These are phyloP conservation scores for Strigomonas galati DNA, from an alignment of 208 protist species.

Conservation along the genomic window DNA sequence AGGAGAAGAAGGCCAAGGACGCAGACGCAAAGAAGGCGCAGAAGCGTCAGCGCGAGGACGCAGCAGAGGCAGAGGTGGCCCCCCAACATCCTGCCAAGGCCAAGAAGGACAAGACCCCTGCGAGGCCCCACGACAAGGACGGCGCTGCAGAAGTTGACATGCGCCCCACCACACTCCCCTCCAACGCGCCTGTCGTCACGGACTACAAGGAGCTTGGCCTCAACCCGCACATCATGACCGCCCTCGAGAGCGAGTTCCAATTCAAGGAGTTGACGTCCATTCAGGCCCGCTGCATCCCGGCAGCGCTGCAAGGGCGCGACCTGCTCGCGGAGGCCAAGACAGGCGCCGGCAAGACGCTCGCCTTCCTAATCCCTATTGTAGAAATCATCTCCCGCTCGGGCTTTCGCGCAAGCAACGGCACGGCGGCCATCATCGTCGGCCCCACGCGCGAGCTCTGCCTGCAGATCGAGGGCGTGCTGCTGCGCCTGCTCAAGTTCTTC, in stretches of 20 bases:
- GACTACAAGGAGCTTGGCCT: slow-evolving; percentile 86
- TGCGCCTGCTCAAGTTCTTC: slow-evolving; percentile 92
- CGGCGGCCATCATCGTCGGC: slow-evolving; percentile 96
- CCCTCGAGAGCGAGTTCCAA: slow-evolving; percentile 86
- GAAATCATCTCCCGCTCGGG: slow-evolving; percentile 95
- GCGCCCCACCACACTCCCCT: slow-evolving; percentile 20
- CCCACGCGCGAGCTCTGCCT: slow-evolving; percentile 99
- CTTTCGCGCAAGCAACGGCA: slow-evolving; percentile 97
- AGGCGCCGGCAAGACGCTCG: slow-evolving; percentile 96
- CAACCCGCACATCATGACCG: slow-evolving; percentile 77
- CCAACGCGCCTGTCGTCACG: slow-evolving; percentile 47
- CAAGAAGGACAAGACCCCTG: not conserved
- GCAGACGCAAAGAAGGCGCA: not conserved
- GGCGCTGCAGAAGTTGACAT: not conserved
- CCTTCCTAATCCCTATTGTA: slow-evolving; percentile 98
- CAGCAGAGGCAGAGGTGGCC: not conserved
- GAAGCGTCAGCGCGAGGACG: slow-evolving; percentile 6
- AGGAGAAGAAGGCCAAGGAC: slow-evolving; percentile 6
- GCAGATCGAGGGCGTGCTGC: slow-evolving; percentile 97
- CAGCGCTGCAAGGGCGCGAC: slow-evolving; percentile 82
- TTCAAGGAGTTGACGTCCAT: slow-evolving; percentile 96
- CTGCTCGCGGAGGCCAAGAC: slow-evolving; percentile 94
- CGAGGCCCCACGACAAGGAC: too few relatives aligned
- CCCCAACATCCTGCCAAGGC: too few relatives aligned
- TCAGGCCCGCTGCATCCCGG: slow-evolving; percentile 91